A percentile compares a stretch with the other conserved stretches of the same genome.
phyloP scores from a whole-genome alignment of 2,329 filamentous ascomycete genomes.

The Exophiala mesophila region DNA sequence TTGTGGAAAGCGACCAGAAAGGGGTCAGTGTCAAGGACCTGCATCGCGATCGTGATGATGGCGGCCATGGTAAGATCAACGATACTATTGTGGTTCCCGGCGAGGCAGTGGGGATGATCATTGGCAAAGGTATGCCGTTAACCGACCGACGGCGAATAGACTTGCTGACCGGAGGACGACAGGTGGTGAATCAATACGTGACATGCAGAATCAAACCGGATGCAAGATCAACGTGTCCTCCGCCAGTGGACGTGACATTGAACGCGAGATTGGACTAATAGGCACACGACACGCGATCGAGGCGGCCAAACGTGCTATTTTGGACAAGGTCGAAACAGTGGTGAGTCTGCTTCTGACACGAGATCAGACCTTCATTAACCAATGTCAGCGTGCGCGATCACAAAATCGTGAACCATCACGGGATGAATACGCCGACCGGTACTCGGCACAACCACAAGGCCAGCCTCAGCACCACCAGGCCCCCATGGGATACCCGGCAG shows the following conservation, averaged over 20 bases:
- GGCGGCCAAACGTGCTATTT: conserved; percentile 76
- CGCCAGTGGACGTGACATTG: conserved; percentile 69
- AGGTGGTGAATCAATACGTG: conserved; percentile 85
- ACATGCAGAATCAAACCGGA: conserved; percentile 80
- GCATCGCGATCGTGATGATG: conserved; percentile 38
- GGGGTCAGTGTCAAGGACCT: conserved; percentile 30
- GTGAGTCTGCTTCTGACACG: conserved; percentile 61
- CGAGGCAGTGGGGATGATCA: conserved; percentile 93
- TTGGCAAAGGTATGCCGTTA: conserved; percentile 71
- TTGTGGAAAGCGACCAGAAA: conserved; percentile 75
- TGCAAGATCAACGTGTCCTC: conserved; percentile 95
- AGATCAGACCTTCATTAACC: conserved; percentile 23
- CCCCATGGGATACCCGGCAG: conserved; percentile 27
- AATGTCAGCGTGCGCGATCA: conserved; percentile 42
- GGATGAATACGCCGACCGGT: conserved; percentile 30
- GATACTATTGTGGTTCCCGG: conserved; percentile 82
- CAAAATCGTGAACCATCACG: conserved; percentile 36
- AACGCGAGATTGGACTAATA: conserved; percentile 81
- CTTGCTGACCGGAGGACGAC: no score
- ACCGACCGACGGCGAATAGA: no score
- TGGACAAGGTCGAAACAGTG: conserved; percentile 87
- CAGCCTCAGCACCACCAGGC: conserved; percentile 39
- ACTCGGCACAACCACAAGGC: conserved; percentile 41
- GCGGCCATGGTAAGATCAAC: conserved; percentile 55
- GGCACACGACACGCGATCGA: conserved; percentile 72